Base-by-base conservation (phyloP, 805 yeast genomes). In the Ogataea ganodermae region DNA sequence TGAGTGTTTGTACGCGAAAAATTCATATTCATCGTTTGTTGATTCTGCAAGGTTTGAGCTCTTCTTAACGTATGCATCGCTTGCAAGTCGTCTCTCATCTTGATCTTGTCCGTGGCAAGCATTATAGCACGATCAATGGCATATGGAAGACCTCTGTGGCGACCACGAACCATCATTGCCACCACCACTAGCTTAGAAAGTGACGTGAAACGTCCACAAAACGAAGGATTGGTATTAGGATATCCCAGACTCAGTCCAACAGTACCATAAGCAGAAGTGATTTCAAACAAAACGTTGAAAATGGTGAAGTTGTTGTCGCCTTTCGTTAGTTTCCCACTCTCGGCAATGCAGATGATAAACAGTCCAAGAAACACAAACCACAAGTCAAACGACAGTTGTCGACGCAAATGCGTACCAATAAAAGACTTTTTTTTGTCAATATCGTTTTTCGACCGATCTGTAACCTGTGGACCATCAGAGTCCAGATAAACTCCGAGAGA, bases 81-180 rank as follows among this genome's bases (percentile, higher is more conserved):
- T 65, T 83, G 86, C 10, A 78, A 68, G 49, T 69, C 72, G 66
- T 86, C 94, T 57, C 86, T 71, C 56, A 73, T 68, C 22, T 77
- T 76, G 77, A 85, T 74, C 51, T 79, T 77, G 13, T 82, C 84
- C 44, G 85, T 79, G 6, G 95, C 92, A 42, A 92, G 66, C 75
- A 92, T 83, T 54, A 94, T 86, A 30, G 99, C 98, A 63, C 99
- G 81, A 68, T 94, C 99, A 48, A 94, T 77, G 0, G 91, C 74
- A 62, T 92, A 90, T 1, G 99, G 99, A 49, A 94, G 74, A 30
- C 98, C 98, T 77, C 99, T 88, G 61, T 91, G 97, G 49, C 97
- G 77, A 8, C 99, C 98, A 71, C 99, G 81, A 37, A 94, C 77
- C 86, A 94, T 82, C 85, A 90, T 81, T 4, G 90, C 92, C 53